A percentile compares a stretch with the other conserved stretches of the same genome.
Evolutionary conservation across 345 rosid species (phyloP).

Genomic region (Melaleuca alternifolia): DNA sequence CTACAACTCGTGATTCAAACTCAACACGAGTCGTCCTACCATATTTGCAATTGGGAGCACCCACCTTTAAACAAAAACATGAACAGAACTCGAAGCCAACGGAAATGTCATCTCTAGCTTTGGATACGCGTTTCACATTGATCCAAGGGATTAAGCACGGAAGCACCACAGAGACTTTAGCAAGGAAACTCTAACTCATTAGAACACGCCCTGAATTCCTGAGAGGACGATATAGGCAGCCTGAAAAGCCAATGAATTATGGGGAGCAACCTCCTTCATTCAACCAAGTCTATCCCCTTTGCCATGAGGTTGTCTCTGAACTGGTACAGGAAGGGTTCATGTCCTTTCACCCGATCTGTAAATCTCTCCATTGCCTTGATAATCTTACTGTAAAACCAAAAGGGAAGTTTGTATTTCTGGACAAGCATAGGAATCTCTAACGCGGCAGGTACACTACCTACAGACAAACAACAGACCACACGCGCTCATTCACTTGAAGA

Average conservation of each 20-base stretch:
- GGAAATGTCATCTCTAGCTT: background rate
- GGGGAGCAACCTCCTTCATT: background rate
- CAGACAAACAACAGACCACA: background rate
- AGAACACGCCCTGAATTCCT: background rate
- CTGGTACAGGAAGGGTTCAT: background rate
- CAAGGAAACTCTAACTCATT: background rate
- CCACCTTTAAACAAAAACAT: background rate
- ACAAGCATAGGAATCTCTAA: no score
- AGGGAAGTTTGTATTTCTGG: no score
- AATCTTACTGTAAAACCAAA: background rate
- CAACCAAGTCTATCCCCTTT: background rate
- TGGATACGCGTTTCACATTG: background rate
- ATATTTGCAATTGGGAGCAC: background rate
- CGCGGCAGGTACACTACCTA: no score
- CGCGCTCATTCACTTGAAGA: background rate
- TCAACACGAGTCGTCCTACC: background rate
- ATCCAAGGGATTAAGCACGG: background rate
- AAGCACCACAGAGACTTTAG: background rate
- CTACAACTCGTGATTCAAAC: background rate
- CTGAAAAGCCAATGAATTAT: background rate
- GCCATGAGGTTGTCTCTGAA: background rate
- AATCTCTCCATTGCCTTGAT: background rate
- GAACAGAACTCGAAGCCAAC: background rate
- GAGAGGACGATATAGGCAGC: background rate
- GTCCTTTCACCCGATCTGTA: background rate